A percentile compares a stretch with the other conserved stretches of the same genome.
Conservation (phyloP, 257 asterid genomes). For the Solanum clarkiae region DNA sequence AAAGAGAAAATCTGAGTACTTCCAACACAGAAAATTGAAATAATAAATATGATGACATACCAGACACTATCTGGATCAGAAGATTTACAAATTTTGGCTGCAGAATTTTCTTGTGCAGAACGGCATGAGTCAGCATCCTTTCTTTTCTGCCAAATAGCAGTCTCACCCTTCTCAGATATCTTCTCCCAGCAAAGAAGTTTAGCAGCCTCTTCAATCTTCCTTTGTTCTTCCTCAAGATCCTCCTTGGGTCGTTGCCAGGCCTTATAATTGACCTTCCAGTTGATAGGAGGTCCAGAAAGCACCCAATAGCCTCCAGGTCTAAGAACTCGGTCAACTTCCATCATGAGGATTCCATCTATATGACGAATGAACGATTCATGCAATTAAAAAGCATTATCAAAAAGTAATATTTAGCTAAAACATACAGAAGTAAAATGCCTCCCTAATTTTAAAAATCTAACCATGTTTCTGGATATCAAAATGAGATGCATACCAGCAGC, state of each 20-base stretch:
- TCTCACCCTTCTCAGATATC: constrained; percentile 81
- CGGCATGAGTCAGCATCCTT: constrained; percentile 70
- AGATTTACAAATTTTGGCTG: constrained; percentile 46
- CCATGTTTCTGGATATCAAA: neutral
- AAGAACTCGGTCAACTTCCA: constrained; percentile 92
- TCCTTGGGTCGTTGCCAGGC: constrained; percentile 92
- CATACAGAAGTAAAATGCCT: neutral
- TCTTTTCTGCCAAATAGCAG: constrained; percentile 87
- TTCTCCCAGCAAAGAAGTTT: constrained; percentile 95
- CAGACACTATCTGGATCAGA: constrained; percentile 75
- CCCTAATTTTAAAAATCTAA: neutral
- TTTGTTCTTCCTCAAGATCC: constrained; percentile 86
- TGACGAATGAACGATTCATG: neutral
- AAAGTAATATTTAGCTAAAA: neutral
- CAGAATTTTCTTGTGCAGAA: constrained; percentile 65
- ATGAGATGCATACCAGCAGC: constrained; percentile 51
- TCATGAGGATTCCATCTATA: constrained; percentile 90
- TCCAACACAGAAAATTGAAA: neutral
- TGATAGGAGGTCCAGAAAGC: constrained; percentile 97
- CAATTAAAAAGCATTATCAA: neutral
- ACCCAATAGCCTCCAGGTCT: constrained; percentile 99
- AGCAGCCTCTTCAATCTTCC: constrained; percentile 82
- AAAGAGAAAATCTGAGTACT: neutral
- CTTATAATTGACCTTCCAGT: constrained; percentile 60
- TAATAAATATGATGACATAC: constrained; percentile 19